A percentile compares a stretch with the other conserved stretches of the same genome.
Evolutionary conservation across 1,139 yeast species (phyloP).

Genomic region (Diutina mesorugosa): DNA sequence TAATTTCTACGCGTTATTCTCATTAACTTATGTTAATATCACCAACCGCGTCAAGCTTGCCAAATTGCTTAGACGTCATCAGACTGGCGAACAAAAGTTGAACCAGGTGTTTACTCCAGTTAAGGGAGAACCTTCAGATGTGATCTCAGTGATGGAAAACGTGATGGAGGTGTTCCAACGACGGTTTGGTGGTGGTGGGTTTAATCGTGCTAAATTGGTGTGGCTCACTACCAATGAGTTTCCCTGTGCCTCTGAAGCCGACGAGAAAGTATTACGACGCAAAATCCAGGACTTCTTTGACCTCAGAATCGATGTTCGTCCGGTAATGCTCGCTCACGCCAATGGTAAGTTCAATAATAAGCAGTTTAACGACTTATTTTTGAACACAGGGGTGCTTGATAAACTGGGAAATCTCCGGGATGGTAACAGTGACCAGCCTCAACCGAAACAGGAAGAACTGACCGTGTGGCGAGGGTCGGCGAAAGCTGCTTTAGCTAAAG

Average conservation of each 20-base stretch:
- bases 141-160: constrained; percentile 19
- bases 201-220: constrained; percentile 22
- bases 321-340: constrained; percentile 38
- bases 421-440: constrained; percentile 3
- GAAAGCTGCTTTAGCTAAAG: neutral
- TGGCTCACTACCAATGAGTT: constrained; percentile 32
- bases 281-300: constrained; percentile 49
- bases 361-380: constrained; percentile 44
- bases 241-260: constrained; percentile 17
- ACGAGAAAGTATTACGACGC: constrained; percentile 34
- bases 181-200: constrained; percentile 5
- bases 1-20: neutral
- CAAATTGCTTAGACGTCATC: neutral
- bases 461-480: neutral
- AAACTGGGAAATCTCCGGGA: constrained; percentile 5
- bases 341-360: constrained; percentile 31
- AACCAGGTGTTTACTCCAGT: neutral
- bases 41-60: neutral
- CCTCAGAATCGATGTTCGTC: constrained; percentile 39
- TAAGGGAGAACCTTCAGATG: constrained; percentile 1
- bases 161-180: constrained; percentile 23
- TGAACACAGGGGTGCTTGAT: constrained; percentile 25
- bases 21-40: neutral
- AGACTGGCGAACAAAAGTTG: neutral
- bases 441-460: constrained; percentile 1